These are phyloP conservation scores for Helotiales sp. DNA, from an alignment of 2,329 filamentous ascomycete species.

Conservation along the genomic window DNA sequence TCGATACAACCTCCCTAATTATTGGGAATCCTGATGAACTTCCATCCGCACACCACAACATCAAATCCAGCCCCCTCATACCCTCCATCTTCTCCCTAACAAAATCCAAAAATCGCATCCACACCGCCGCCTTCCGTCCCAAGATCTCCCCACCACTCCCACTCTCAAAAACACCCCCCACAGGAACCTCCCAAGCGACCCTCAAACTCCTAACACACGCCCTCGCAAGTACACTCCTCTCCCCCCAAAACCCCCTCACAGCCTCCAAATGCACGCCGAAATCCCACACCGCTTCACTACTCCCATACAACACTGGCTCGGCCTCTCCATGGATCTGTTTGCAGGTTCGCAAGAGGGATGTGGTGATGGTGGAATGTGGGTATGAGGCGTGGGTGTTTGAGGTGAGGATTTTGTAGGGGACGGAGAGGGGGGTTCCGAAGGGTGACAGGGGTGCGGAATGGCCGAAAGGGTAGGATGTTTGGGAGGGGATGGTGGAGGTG, in stretches of 20 bases:
- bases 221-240: conserved; percentile 31
- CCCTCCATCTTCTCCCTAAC: conserved; percentile 20
- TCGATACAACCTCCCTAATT: neutral
- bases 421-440: conserved; percentile 13
- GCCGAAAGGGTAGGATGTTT: conserved; percentile 33
- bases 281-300: conserved; percentile 29
- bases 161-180: neutral
- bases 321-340: conserved; percentile 34
- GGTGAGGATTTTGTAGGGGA: conserved; percentile 38
- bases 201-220: conserved; percentile 27
- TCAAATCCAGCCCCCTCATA: conserved; percentile 34
- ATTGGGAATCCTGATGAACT: neutral
- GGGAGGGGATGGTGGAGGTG: conserved; percentile 20
- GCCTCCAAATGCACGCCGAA: conserved; percentile 36
- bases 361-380: conserved; percentile 25
- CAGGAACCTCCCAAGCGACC: conserved; percentile 33
- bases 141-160: neutral
- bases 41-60: conserved; percentile 32
- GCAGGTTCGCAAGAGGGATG: conserved; percentile 28
- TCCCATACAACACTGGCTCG: conserved; percentile 35
- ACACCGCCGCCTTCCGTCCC: conserved; percentile 20
- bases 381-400: conserved; percentile 30
- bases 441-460: conserved; percentile 7
- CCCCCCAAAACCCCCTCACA: conserved; percentile 31
- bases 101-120: conserved; percentile 30